Conservation (phyloP, 2,329 filamentous ascomycete species). For the Tolypocladium cylindrosporum region DNA sequence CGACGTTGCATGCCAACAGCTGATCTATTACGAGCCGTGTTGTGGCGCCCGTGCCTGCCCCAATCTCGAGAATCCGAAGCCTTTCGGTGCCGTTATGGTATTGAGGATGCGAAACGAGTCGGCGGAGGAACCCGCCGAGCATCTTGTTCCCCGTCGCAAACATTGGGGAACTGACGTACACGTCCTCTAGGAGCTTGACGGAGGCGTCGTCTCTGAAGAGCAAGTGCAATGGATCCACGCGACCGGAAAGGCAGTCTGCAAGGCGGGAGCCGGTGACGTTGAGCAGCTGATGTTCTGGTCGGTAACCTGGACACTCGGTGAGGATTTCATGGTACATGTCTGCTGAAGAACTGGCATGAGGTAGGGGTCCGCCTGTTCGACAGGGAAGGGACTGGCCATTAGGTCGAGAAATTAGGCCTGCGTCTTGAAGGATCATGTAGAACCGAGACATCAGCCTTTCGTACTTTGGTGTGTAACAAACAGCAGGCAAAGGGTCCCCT, state of each 20-base stretch:
- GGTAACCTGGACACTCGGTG: background rate
- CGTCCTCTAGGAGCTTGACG: slow-evolving; percentile 19
- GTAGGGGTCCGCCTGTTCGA: background rate
- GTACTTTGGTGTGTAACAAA: background rate
- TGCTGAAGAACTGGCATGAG: background rate
- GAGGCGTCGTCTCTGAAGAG: slow-evolving; percentile 23
- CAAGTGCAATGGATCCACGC: slow-evolving; percentile 23
- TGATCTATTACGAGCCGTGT: slow-evolving; percentile 18
- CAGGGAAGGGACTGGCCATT: background rate
- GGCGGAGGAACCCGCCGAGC: slow-evolving; percentile 5
- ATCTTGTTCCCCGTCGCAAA: slow-evolving; percentile 11
- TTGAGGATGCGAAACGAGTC: background rate
- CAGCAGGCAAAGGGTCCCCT: background rate
- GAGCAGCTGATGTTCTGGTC: background rate
- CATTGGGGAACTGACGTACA: slow-evolving; percentile 23
- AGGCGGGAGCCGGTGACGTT: slow-evolving; percentile 17
- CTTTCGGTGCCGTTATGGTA: background rate
- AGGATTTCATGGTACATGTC: background rate
- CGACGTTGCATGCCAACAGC: slow-evolving; percentile 8
- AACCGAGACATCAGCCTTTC: background rate
- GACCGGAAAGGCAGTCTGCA: slow-evolving; percentile 26
- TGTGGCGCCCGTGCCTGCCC: slow-evolving; percentile 33
- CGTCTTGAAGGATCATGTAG: background rate
- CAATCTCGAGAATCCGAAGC: slow-evolving; percentile 31
- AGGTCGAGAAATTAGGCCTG: background rate